Base-by-base conservation (phyloP, 2,329 filamentous ascomycete genomes). In the Colletotrichum scovillei region DNA sequence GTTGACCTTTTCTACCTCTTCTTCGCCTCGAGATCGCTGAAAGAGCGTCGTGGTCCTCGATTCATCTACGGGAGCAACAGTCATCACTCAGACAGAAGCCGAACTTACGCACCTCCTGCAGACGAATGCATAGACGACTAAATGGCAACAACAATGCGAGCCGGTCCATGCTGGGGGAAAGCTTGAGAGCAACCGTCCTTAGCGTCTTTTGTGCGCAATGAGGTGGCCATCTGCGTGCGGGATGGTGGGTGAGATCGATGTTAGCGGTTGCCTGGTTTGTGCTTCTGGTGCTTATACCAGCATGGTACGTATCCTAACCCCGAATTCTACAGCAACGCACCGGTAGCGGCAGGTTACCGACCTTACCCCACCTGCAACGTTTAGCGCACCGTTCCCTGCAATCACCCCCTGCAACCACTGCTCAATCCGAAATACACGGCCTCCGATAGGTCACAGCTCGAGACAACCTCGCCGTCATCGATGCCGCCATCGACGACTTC, bases 381-480 rank as follows among this genome's bases (percentile, higher is more conserved):
- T n/a, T 69, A 66, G 42, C 63, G 62, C 55, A 70, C 68, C 42
- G 58, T 60, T 67, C 62, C 38, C 30, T 60, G 55, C 35, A 22
- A 30, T 28, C 24, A 8, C 57, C 69, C 57, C 32, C 46, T 68
- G 64, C 49, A 42, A 58, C 30, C n/a, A 16, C 22, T 46, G 52
- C 26, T 69, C 52, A 57, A 72, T 72, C 65, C 63, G 69, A 72
- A 69, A 69, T 69, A 59, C 66, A 59, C 66, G 14, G 42, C 32
- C 66, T 69, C 69, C 59, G 59, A 72, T 72, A 69, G 69, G 69
- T 28, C 66, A 19, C 53, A 69, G 69, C 69, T 72, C 66, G 65
- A 69, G 69, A 69, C 66, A 63, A 71, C 56, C 64, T 71, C 69
- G 60, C 32, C 69, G 69, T 72, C 69, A 72, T 72, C 49, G 69